Percentiles rank a stretch among this genome's conserved stretches.
phyloP scores from a whole-genome alignment of 352 stramenopile genomes.

The Saprolegnia diclina region DNA sequence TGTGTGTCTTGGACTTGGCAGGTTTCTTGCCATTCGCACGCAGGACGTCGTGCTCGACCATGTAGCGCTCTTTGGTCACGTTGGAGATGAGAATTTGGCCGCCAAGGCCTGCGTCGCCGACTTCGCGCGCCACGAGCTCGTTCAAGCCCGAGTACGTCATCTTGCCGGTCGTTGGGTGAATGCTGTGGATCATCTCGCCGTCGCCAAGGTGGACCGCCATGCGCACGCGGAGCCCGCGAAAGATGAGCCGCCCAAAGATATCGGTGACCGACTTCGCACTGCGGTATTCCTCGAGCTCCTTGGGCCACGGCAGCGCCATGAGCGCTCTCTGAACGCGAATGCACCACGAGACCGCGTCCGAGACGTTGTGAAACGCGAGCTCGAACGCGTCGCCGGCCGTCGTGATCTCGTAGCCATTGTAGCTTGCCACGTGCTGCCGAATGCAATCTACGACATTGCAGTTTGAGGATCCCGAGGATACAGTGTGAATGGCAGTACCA shows the following conservation, averaged over 20 bases:
- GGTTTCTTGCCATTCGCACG: conserved; percentile 8
- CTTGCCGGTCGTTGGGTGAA: conserved; percentile 67
- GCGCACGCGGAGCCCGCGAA: conserved; percentile 63
- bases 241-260: conserved; percentile 53
- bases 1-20: neutral
- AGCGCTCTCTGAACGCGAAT: conserved; percentile 61
- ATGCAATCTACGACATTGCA: conserved; percentile 31
- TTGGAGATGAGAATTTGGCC: conserved; percentile 68
- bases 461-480: neutral
- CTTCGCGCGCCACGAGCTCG: conserved; percentile 60
- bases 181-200: conserved; percentile 51
- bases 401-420: conserved; percentile 76
- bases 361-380: conserved; percentile 63
- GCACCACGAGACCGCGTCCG: conserved; percentile 58
- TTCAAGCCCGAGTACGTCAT: conserved; percentile 67
- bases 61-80: conserved; percentile 40
- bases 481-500: conserved; percentile 31
- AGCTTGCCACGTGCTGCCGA: conserved; percentile 44
- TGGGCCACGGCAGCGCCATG: conserved; percentile 50
- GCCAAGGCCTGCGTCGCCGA: conserved; percentile 55
- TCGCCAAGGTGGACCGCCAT: conserved; percentile 76
- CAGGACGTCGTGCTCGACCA: conserved; percentile 25
- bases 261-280: conserved; percentile 22
- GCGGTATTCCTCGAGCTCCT: conserved; percentile 39
- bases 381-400: conserved; percentile 74